Conservation (phyloP, 2,329 filamentous ascomycete species). For the Lachnellula cervina region DNA sequence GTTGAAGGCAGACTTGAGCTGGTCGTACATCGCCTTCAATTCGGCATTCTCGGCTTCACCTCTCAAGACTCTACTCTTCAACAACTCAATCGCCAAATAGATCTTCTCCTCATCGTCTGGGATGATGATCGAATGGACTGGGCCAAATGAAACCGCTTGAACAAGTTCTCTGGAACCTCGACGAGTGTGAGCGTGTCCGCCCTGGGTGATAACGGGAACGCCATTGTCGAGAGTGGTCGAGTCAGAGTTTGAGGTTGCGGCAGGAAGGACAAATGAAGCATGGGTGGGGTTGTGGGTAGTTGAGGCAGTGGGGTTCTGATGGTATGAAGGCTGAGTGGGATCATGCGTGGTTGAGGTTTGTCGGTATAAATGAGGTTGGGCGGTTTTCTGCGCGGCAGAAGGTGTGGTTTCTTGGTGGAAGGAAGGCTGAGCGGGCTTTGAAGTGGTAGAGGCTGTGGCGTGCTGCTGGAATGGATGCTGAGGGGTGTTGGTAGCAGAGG, state of each 20-base stretch:
- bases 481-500: neutral
- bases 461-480: conserved; percentile 16
- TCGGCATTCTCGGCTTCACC: conserved; percentile 52
- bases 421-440: conserved; percentile 25
- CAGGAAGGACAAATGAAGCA: conserved; percentile 57
- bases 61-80: conserved; percentile 52
- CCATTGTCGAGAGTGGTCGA: conserved; percentile 40
- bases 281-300: conserved; percentile 45
- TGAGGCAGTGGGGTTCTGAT: conserved; percentile 25
- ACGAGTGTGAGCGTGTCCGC: conserved; percentile 32
- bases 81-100: conserved; percentile 52
- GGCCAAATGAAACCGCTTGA: conserved; percentile 33
- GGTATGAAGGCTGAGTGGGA: neutral
- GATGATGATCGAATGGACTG: conserved; percentile 49
- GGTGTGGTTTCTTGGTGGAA: too few relatives aligned
- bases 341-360: too few relatives aligned
- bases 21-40: neutral
- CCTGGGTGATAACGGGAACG: conserved; percentile 44
- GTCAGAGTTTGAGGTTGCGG: conserved; percentile 56
- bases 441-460: conserved; percentile 35
- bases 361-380: too few relatives aligned
- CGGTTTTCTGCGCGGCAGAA: too few relatives aligned
- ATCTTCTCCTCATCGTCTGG: conserved; percentile 60
- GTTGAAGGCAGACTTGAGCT: too few relatives aligned
- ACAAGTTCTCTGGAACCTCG: conserved; percentile 48